Evolutionary conservation across 108 stramenopile genomes (phyloP), one percentile per base, ranked within the genome.

Genomic region (Skeletonema costatum): DNA sequence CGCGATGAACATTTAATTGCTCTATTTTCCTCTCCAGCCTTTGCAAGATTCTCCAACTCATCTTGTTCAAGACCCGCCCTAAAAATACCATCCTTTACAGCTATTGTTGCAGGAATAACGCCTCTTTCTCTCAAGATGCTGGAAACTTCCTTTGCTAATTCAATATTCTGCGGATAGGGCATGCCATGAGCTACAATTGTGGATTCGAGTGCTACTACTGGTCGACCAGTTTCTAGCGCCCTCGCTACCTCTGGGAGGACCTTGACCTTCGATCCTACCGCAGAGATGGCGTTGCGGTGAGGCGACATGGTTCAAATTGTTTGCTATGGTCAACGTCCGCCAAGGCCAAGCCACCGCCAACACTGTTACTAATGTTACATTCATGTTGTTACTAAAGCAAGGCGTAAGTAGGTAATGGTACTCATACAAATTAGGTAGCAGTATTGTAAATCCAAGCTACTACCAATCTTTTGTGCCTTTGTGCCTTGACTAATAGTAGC

Each of bases 121-220:
- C 97, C 97, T 53, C 82, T 79, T 17, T 71, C 33, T 41, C 87
- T 74, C 25, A 95, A 59, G 16, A 92, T 90, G 44, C 50, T 7
- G 67, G 89, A 89, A 5, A 95, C 79, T 30, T 89, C 88, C 32
- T 73, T 68, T 4, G 97, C 97, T 50, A 94, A 73, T 59, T 96
- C 68, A n/a, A 97, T 71, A 66, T 99, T 99, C 61, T 98, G 82
- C 9, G 99, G 99, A 78, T 86, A 99, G 6, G 99, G 99, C 97
- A 99, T 97, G 2, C 99, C 99, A 79, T 99, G 98, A 2, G 98
- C 94, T 35, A 99, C 93, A 70, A 99, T 99, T 60, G 99, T 99
- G 19, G 92, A 94, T 73, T 99, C 99, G 30, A 99, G 85, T 4
- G 99, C 99, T 2, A 98, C 90, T 13, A 95, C 88, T 63, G 82